Conservation (phyloP, 306 rosid species). For the Begonia masoniana region DNA sequence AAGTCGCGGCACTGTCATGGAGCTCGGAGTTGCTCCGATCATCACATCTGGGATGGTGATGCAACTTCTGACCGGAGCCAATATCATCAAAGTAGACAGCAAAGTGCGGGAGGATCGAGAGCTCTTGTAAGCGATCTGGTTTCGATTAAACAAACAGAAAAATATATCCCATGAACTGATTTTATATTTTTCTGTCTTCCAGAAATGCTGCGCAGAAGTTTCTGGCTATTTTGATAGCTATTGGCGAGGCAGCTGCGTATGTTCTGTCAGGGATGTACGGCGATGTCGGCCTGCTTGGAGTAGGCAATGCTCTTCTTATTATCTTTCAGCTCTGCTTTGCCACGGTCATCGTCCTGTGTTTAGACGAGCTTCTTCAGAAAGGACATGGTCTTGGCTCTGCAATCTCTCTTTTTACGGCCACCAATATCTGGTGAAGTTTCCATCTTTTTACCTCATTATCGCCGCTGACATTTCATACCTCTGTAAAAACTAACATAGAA, state of each 20-base stretch:
- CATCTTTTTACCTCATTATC: too few species aligned
- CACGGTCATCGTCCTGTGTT: constrained; percentile 80
- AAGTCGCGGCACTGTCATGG: constrained; percentile 91
- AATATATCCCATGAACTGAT: too few species aligned
- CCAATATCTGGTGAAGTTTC: constrained; percentile 64
- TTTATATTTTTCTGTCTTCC: background rate
- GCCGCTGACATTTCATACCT: too few species aligned
- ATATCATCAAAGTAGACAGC: constrained; percentile 79
- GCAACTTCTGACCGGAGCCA: constrained; percentile 77
- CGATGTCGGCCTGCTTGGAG: constrained; percentile 93
- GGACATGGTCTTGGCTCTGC: constrained; percentile 99
- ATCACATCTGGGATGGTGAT: constrained; percentile 87
- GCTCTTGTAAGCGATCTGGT: constrained; percentile 53
- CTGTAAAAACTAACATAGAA: too few species aligned
- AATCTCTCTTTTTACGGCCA: constrained; percentile 91
- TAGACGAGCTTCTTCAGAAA: constrained; percentile 94
- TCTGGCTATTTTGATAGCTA: constrained; percentile 79
- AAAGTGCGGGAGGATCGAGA: constrained; percentile 93
- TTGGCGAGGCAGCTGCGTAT: too few species aligned
- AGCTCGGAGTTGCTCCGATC: constrained; percentile 85
- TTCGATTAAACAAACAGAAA: too few species aligned
- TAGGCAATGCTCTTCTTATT: constrained; percentile 87
- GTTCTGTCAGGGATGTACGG: constrained; percentile 95
- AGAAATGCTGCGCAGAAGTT: constrained; percentile 89
- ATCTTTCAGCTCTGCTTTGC: constrained; percentile 86